Base-by-base conservation (phyloP, 2,329 filamentous ascomycete species). In the Pyrenochaeta sp. region DNA sequence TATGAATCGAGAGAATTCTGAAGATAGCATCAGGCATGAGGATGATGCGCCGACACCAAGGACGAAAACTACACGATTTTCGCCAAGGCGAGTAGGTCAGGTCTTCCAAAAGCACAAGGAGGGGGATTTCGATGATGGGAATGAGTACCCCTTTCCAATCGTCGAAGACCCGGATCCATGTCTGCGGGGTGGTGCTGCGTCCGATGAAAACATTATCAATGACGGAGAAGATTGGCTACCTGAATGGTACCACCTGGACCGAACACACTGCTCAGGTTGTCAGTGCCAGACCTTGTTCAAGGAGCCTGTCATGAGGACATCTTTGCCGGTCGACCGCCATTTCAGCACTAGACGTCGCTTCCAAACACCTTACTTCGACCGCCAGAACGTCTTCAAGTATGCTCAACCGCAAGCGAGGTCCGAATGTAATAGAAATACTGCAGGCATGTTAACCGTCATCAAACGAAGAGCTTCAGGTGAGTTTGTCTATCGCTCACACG, bases 201-300 rank as follows among this genome's bases (percentile, higher is more conserved):
- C 25, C 10, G 30, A 45, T 9, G 28, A 52, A 1, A 30, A 22
- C 28, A 9, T 45, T n/a, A 8, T 40, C 1, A 9, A 34, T 43
- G 43, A 44, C 10, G 24, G 7, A 2, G 50, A 58, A 36, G 50
- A 58, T 24, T 59, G 56, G 52, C 39, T 4, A 34, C 15, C 25
- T 3, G 56, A 56, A n/a, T 59, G 49, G 56, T 12, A 46, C 5
- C 2, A 52, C 22, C 34, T 56, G 6, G n/a, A 5, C 10, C 49
- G 40, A 36, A 46, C 37, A 7, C 52, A 43, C 19, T 32, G 24
- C n/a, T 37, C 43, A n/a, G n/a, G n/a, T 2, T 24, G 12, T 12
- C 39, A n/a, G 15, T 43, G 25, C 19, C 44, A 37, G 6, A 50
- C 50, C 7, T 27, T 50, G n/a, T 54, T 45, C 3, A 39, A 5